phyloP scores from a whole-genome alignment of 345 rosid species.

The Linum lewisii region DNA sequence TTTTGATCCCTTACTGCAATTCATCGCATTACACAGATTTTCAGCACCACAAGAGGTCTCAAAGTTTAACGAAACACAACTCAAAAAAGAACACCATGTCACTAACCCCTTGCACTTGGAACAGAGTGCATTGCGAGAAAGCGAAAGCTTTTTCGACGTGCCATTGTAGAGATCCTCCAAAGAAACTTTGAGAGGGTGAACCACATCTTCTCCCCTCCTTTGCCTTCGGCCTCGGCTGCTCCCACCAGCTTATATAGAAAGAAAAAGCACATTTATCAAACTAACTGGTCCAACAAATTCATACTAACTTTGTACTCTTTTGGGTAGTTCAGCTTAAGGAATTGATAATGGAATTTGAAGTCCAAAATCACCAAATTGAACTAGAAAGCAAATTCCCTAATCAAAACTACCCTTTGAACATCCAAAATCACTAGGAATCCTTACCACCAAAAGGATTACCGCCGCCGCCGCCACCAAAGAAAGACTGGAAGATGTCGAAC shows the following conservation, averaged over 20 bases:
- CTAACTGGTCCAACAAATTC: not conserved
- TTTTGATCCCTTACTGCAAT: conserved; percentile 28
- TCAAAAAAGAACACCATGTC: not conserved
- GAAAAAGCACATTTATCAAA: not conserved
- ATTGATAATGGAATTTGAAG: too few relatives aligned
- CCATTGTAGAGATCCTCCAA: conserved; percentile 80
- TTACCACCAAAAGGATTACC: conserved; percentile 64
- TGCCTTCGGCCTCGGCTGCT: conserved; percentile 85
- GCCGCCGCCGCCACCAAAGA: conserved; percentile 35
- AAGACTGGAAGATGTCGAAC: conserved; percentile 64
- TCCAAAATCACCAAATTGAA: too few relatives aligned
- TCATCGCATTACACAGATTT: not conserved
- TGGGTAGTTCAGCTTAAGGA: too few relatives aligned
- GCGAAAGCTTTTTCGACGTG: conserved; percentile 70
- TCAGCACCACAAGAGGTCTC: not conserved
- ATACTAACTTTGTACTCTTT: too few relatives aligned
- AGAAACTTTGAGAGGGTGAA: conserved; percentile 80
- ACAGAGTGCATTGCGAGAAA: conserved; percentile 66
- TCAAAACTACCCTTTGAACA: too few relatives aligned
- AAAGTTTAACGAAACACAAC: not conserved
- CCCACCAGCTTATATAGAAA: conserved; percentile 31
- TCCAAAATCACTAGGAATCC: not conserved
- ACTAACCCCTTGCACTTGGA: conserved; percentile 85
- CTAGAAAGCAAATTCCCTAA: too few relatives aligned
- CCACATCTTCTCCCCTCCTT: conserved; percentile 84